Evolutionary conservation across 306 rosid genomes (phyloP), one percentile per base, ranked within the genome.

Genomic region (Bauhinia variegata): DNA sequence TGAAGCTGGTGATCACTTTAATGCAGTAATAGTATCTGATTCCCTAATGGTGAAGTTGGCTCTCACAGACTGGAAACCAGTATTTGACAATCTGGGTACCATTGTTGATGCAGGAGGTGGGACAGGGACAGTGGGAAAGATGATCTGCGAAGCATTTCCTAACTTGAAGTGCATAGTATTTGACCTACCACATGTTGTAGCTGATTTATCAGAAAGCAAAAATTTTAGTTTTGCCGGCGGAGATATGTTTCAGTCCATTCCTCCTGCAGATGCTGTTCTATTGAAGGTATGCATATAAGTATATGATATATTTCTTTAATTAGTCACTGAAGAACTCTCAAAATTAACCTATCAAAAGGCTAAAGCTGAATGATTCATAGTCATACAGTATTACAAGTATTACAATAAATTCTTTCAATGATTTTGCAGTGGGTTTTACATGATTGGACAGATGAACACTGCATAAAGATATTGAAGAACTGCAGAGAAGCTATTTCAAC

Each of bases 141-240:
- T 83, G n/a, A 78, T 81, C 37, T 32, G 37, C 17, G 78, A 74
- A 68, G 81, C 65, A 2, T 78, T 83, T 39, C 83, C 91, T 60
- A 73, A 71, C 0, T 15, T 86, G 38, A 83, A 83, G 49, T 83
- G 91, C 76, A 78, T 63, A 0, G 86, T 83, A 3, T 66, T 78
- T 54, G 91, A 83, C 3, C 79, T 73, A 11, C 86, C 84, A 0
- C 71, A 78, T n/a, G 88, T 80, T 33, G 86, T 80, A 13, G 84
- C 63, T 46, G 60, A 73, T 53, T 60, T 71, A 32, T 10, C 17
- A 7, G 82, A 63, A 1, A 19, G 7, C 13, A 57, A 51, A 2
- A 83, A 80, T 60, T 73, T 86, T 81, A 86, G 48, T 31, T 86
- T 72, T 47, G 70, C 76, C 63, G 85, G 75, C 2, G 88, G 86